These are phyloP conservation scores for Inonotus obliquus DNA, from an alignment of 1,284 basidiomycete genomes.

Conservation along the genomic window DNA sequence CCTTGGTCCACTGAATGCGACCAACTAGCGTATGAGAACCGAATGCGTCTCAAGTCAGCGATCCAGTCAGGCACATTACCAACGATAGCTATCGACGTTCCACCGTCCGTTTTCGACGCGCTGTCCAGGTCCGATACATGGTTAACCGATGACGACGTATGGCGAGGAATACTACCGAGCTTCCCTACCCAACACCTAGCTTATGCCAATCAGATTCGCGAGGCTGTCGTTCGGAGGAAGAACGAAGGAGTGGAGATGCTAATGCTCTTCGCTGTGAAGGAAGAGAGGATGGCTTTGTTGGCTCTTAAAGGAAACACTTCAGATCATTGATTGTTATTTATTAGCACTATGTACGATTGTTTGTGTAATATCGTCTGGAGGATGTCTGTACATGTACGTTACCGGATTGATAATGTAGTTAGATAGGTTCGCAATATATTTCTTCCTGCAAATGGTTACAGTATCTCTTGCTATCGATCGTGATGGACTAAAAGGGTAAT, in stretches of 20 bases:
- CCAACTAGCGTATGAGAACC: slow-evolving; percentile 55
- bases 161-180: slow-evolving; percentile 51
- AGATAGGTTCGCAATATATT: no score
- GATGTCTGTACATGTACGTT: no score
- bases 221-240: slow-evolving; percentile 55
- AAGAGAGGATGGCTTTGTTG: slow-evolving; percentile 66
- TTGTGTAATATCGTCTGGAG: neutral
- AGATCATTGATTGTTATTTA: slow-evolving; percentile 4
- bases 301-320: slow-evolving; percentile 3
- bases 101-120: slow-evolving; percentile 52
- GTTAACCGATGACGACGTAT: slow-evolving; percentile 70
- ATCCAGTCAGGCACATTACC: slow-evolving; percentile 52
- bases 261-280: slow-evolving; percentile 62
- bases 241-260: slow-evolving; percentile 59
- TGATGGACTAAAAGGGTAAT: no score
- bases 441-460: no score
- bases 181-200: slow-evolving; percentile 53
- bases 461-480: no score
- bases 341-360: neutral
- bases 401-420: no score
- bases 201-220: slow-evolving; percentile 62
- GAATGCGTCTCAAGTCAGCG: slow-evolving; percentile 48
- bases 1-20: slow-evolving; percentile 13
- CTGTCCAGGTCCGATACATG: slow-evolving; percentile 54
- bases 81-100: slow-evolving; percentile 67